A percentile compares a stretch with the other conserved stretches of the same genome.
phyloP scores from a whole-genome alignment of 2,329 filamentous ascomycete species.

The Tolypocladium sp. region DNA sequence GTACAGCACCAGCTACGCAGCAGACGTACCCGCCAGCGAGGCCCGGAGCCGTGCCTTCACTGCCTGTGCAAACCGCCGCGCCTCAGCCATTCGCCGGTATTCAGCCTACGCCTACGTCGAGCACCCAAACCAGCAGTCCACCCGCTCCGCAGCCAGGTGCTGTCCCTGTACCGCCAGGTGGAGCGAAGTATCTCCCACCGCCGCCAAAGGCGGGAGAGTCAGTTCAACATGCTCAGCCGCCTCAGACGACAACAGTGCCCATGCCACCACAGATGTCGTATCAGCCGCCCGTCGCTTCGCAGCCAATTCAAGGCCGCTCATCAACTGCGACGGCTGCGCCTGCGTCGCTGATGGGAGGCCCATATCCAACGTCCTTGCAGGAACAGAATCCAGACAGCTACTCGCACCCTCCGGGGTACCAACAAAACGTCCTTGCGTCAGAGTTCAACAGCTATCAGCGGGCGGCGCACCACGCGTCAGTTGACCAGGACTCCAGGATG shows the following conservation, averaged over 20 bases:
- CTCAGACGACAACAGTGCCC: conserved; percentile 26
- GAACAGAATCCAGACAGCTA: conserved; percentile 18
- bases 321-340: conserved; percentile 28
- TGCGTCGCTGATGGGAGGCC: conserved; percentile 14
- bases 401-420: conserved; percentile 45
- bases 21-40: conserved; percentile 30
- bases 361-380: conserved; percentile 15
- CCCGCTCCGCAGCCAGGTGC: conserved; percentile 50
- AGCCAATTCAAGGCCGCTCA: conserved; percentile 35
- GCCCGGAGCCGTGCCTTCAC: conserved; percentile 35
- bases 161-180: conserved; percentile 32
- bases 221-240: conserved; percentile 22
- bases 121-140: conserved; percentile 25
- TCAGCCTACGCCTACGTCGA: conserved; percentile 33
- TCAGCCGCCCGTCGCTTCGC: conserved; percentile 32
- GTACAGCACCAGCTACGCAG: conserved; percentile 10
- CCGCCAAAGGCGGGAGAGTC: conserved; percentile 42
- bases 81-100: conserved; percentile 22
- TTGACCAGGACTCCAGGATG: conserved; percentile 11
- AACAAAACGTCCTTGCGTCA: conserved; percentile 45
- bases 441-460: conserved; percentile 39
- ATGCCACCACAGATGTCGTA: conserved; percentile 41
- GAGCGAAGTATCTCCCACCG: conserved; percentile 30
- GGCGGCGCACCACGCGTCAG: conserved; percentile 26
- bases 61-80: conserved; percentile 33